Evolutionary conservation across 768 basidiomycete species (phyloP).

Genomic region (Chalciporus piperatus): DNA sequence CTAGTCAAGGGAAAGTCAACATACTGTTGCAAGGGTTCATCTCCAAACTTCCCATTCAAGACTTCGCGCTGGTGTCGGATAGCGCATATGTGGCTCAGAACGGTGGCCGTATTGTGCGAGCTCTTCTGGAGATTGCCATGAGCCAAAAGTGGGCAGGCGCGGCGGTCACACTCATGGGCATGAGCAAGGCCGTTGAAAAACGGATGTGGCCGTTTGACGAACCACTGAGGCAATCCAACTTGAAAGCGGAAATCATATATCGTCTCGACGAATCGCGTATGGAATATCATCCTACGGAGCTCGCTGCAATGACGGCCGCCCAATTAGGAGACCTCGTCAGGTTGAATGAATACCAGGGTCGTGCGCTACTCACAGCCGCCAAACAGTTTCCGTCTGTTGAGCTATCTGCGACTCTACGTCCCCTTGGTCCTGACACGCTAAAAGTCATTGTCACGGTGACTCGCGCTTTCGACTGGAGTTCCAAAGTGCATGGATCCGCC

Average conservation of each 20-base stretch:
- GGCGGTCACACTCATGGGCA: conserved; percentile 73
- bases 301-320: conserved; percentile 62
- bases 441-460: conserved; percentile 64
- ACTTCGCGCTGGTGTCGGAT: conserved; percentile 96
- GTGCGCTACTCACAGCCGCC: conserved; percentile 73
- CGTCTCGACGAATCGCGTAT: conserved; percentile 78
- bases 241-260: conserved; percentile 76
- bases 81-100: conserved; percentile 94
- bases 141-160: conserved; percentile 89
- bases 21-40: conserved; percentile 91
- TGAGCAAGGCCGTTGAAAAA: conserved; percentile 93
- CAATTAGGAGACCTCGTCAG: conserved; percentile 79
- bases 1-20: conserved; percentile 85
- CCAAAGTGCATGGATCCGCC: conserved; percentile 64
- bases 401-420: conserved; percentile 69
- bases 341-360: conserved; percentile 82
- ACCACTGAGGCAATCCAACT: conserved; percentile 76
- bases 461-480: conserved; percentile 77
- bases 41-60: conserved; percentile 75
- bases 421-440: conserved; percentile 81
- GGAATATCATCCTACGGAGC: conserved; percentile 71
- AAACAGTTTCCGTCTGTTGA: conserved; percentile 77
- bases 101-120: conserved; percentile 90
- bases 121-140: conserved; percentile 90
- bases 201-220: conserved; percentile 95